Evolutionary conservation across 2,329 filamentous ascomycete genomes (phyloP).

Genomic region (Aureobasidium sp.): DNA sequence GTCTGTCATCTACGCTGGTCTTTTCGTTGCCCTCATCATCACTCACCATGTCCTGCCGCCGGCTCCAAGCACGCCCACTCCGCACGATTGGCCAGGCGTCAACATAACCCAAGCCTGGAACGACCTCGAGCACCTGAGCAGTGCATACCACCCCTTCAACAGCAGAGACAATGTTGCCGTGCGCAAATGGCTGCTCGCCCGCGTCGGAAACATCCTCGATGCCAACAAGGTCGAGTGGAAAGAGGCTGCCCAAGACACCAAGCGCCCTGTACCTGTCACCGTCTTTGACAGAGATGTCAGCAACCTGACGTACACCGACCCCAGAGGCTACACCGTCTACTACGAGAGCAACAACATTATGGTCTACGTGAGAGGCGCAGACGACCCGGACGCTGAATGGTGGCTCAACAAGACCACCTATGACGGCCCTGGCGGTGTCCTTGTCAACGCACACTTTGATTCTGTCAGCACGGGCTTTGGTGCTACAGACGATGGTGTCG

Average conservation of each 20-base stretch:
- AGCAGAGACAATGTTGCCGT: conserved; percentile 75
- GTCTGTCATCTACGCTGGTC: conserved; percentile 66
- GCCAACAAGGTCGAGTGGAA: conserved; percentile 48
- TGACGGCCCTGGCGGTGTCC: conserved; percentile 59
- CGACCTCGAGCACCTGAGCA: conserved; percentile 70
- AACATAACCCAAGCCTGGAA: conserved; percentile 82
- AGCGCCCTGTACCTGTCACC: conserved; percentile 34
- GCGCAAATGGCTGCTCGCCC: conserved; percentile 64
- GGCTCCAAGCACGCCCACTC: conserved; percentile 59
- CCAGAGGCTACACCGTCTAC: conserved; percentile 50
- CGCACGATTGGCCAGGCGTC: conserved; percentile 51
- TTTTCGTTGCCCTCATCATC: conserved; percentile 65
- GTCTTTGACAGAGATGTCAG: conserved; percentile 73
- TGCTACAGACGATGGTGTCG: conserved; percentile 89
- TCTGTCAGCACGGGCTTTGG: conserved; percentile 88
- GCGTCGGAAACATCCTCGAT: conserved; percentile 63
- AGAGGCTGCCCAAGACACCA: neutral
- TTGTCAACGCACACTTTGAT: conserved; percentile 94
- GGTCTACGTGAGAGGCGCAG: conserved; percentile 77
- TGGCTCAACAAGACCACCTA: conserved; percentile 46
- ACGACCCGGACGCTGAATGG: conserved; percentile 65
- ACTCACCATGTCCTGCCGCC: conserved; percentile 64
- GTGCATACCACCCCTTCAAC: conserved; percentile 81
- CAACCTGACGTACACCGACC: conserved; percentile 59
- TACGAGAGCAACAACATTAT: conserved; percentile 92